Base-by-base conservation (phyloP, 805 yeast genomes). In the Monosporozyma unispora region DNA sequence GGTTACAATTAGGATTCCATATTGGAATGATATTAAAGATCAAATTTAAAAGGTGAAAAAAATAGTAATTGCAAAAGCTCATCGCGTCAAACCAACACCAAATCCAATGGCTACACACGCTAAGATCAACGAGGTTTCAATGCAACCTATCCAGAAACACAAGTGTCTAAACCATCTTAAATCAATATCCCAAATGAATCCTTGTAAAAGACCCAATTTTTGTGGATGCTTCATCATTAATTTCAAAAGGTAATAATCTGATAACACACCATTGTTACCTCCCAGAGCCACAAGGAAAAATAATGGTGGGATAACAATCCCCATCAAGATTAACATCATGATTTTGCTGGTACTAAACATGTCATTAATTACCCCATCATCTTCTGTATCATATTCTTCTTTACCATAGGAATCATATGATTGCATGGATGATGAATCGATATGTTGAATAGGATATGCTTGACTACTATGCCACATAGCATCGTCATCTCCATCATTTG, bases 51-150 rank as follows among this genome's bases (percentile, higher is more conserved):
- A 11, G 12, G 14, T 21, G 27, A 39, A 12, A 21, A 28, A 28
- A 29, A 19, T 21, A 22, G 22, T 18, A 6, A 37, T 37, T 10
- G 11, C 4, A 37, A 4, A 7, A 21, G 8, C 42, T 38, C 44
- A 46, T 44, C 47, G 31, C 12, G 53, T 47, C 14, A 50, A 11
- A 2, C 77, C 76, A 41, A 75, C 70, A 2, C 72, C 76, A 44
- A 75, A 63, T 1, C 79, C 79, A 27, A 74, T 65, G 5, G 73
- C 73, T 31, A 75, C 62, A 52, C 73, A 69, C 0, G 73, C 78
- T 8, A 71, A 47, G 2, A 70, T 56, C 3, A 58, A 55, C 7
- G 61, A n/a, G 3, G 57, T 38, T 49, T 58, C 66, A 2, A 57
- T 8, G n/a, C 46, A 40, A 1, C 73, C 75, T 8, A 73, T 54